phyloP scores from a whole-genome alignment of 306 rosid species.

The Prunus mume region DNA sequence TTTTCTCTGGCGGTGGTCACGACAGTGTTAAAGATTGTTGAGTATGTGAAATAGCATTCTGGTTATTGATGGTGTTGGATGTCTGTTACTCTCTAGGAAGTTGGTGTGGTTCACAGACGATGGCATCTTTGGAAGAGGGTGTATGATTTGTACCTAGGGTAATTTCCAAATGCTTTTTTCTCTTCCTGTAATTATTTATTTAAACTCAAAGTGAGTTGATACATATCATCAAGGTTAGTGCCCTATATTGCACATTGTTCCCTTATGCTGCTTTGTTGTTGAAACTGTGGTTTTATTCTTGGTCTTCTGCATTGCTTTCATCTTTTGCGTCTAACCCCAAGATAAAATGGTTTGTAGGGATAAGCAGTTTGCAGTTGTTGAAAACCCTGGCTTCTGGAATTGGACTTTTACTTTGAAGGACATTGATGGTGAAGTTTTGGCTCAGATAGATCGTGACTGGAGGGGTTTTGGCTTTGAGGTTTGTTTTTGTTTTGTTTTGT shows the following conservation, averaged over 20 bases:
- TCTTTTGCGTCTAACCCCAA: conserved; percentile 20
- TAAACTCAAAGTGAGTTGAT: background rate
- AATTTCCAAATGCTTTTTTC: conserved; percentile 24
- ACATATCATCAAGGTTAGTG: background rate
- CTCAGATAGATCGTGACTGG: conserved; percentile 94
- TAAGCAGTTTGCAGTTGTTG: conserved; percentile 87
- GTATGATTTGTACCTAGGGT: conserved; percentile 97
- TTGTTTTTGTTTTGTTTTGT: conserved; percentile 19
- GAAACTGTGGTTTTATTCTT: background rate
- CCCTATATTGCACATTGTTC: background rate
- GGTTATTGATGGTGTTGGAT: conserved; percentile 29
- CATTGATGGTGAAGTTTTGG: conserved; percentile 72
- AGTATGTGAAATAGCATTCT: conserved; percentile 20
- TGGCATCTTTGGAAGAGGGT: conserved; percentile 98
- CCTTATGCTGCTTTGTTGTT: background rate
- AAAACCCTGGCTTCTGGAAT: conserved; percentile 96
- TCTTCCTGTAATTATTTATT: background rate
- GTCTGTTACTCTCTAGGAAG: conserved; percentile 54
- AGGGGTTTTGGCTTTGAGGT: conserved; percentile 99
- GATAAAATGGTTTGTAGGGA: conserved; percentile 48
- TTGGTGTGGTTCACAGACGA: conserved; percentile 93
- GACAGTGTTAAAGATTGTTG: conserved; percentile 1
- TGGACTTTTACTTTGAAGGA: conserved; percentile 96
- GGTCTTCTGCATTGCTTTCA: background rate
- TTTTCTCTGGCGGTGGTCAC: conserved; percentile 2